Conservation (phyloP, 495 filamentous ascomycete species). For the Aspergillus panamensis region DNA sequence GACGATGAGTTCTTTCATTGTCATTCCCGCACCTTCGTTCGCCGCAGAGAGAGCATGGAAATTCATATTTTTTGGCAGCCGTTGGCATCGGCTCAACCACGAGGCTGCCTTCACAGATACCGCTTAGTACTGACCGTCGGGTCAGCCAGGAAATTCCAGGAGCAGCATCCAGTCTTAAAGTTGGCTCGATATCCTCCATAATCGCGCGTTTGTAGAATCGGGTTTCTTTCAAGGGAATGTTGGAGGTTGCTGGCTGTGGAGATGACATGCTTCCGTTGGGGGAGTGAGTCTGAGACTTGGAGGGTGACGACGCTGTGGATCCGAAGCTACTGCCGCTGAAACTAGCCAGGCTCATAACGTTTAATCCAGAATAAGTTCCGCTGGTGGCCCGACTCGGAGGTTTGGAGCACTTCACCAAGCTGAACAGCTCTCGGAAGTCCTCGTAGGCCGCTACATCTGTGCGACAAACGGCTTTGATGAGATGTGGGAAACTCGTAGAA, state of each 20-base stretch:
- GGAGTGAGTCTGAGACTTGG: slow-evolving; percentile 39
- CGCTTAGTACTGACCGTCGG: slow-evolving; percentile 72
- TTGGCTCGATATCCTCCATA: slow-evolving; percentile 90
- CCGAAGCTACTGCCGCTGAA: slow-evolving; percentile 46
- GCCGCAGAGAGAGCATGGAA: slow-evolving; percentile 85
- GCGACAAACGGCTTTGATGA: slow-evolving; percentile 77
- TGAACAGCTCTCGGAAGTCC: slow-evolving; percentile 78
- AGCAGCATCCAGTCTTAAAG: slow-evolving; percentile 79
- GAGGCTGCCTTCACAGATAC: slow-evolving; percentile 81
- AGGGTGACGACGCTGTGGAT: slow-evolving; percentile 41
- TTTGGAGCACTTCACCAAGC: slow-evolving; percentile 58
- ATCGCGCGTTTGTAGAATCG: slow-evolving; percentile 89
- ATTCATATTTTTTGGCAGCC: slow-evolving; percentile 54
- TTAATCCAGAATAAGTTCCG: slow-evolving; percentile 63
- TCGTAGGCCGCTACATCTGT: slow-evolving; percentile 75
- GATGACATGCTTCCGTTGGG: slow-evolving; percentile 41
- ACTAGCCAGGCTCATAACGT: slow-evolving; percentile 57
- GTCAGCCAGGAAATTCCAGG: slow-evolving; percentile 93
- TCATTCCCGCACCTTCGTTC: slow-evolving; percentile 67
- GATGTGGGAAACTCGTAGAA: slow-evolving; percentile 78
- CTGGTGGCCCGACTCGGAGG: slow-evolving; percentile 62
- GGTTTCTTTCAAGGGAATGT: slow-evolving; percentile 72
- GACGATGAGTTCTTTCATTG: slow-evolving; percentile 78
- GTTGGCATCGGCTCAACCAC: slow-evolving; percentile 83
- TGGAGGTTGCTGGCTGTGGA: slow-evolving; percentile 29